Conservation (phyloP, 176 grass and related monocot genomes). For the Elymus sibiricus region DNA sequence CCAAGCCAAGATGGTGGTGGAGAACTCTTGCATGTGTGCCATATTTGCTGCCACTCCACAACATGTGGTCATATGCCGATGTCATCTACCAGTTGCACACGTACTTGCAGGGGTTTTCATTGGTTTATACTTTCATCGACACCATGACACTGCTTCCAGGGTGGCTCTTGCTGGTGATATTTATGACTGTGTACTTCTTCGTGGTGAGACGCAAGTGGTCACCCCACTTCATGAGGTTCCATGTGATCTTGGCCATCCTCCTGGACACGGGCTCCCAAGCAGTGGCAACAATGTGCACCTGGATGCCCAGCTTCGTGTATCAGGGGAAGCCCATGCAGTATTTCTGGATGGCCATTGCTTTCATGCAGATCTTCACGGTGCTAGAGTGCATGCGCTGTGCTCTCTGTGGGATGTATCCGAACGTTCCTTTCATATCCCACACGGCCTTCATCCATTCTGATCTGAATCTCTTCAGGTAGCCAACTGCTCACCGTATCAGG, state of each 20-base stretch:
- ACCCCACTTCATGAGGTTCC: constrained; percentile 89
- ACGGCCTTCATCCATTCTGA: constrained; percentile 87
- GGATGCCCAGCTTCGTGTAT: constrained; percentile 73
- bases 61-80: constrained; percentile 82
- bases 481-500: not conserved
- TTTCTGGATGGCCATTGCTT: constrained; percentile 78
- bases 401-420: constrained; percentile 64
- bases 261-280: constrained; percentile 78
- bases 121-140: constrained; percentile 76
- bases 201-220: constrained; percentile 80
- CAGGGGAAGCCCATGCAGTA: constrained; percentile 56
- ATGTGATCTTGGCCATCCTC: constrained; percentile 81
- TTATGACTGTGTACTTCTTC: constrained; percentile 72
- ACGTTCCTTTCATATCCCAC: constrained; percentile 81
- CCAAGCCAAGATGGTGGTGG: constrained; percentile 96
- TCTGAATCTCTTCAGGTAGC: constrained; percentile 71
- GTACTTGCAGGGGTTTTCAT: constrained; percentile 63
- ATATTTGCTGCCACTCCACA: constrained; percentile 86
- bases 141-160: constrained; percentile 72
- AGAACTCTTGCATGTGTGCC: constrained; percentile 81
- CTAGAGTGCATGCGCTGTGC: constrained; percentile 83
- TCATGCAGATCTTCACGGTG: constrained; percentile 72
- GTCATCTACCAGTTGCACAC: constrained; percentile 75
- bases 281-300: constrained; percentile 76
- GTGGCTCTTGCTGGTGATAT: constrained; percentile 71